Base-by-base conservation (phyloP, 305 asterid species). In the Galium porrigens region DNA sequence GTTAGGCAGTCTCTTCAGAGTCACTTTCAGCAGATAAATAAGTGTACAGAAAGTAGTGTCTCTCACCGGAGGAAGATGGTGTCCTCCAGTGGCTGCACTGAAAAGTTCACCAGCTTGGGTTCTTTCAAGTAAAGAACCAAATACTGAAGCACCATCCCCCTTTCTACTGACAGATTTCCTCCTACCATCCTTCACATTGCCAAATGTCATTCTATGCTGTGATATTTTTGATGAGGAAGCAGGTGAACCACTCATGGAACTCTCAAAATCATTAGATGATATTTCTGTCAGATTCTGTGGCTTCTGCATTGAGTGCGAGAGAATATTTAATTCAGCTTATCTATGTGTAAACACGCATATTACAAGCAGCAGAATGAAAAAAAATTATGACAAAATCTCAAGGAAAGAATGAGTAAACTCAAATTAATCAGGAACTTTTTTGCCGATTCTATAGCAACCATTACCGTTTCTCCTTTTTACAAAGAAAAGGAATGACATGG, bases 51-150 rank as follows among this genome's bases (percentile, higher is more conserved):
- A 8, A 33, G n/a, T 10, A 72, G 65, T 46, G 57, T 62, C 68
- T 70, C 95, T 84, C 70, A 88, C 95, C 80, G 76, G 79, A 22
- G 86, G 92, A 64, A 85, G 85, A 72, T 73, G 81, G 12, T 72
- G 82, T 62, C 73, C 78, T 72, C 87, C 85, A 68, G 57, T 74
- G 63, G 88, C 86, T 70, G 85, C 87, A 71, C 85, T 81, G 75
- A 88, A 81, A 76, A 88, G 80, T 68, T 86, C 92, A 53, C 96
- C 96, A 17, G 95, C 95, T 81, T 87, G 94, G 65, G 94, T 82
- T 80, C 82, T 80, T 76, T 71, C 84, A 68, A 83, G 70, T 79
- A 82, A 70, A 46, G 80, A 79, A 78, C 76, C 79, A 39, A 74
- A 79, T 9, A 68, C 64, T 61, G 86, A 63, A 66, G 72, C 73